Percentiles rank a stretch among this genome's conserved stretches.
These are phyloP conservation scores for Zymoseptoria crescenta DNA, from an alignment of 2,329 filamentous ascomycete genomes.

Conservation along the genomic window DNA sequence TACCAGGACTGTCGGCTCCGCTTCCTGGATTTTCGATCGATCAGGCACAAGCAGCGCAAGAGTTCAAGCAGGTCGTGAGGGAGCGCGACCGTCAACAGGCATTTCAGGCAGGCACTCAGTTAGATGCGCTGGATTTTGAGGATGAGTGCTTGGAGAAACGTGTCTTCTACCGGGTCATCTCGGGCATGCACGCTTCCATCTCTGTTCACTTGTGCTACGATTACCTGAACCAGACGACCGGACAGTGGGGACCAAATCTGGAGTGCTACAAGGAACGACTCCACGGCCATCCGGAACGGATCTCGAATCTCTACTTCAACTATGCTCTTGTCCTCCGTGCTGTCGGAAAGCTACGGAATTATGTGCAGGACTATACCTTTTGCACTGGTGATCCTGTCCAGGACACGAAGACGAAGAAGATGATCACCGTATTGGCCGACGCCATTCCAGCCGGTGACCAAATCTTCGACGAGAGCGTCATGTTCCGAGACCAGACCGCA, in stretches of 20 bases:
- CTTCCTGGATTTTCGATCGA: slow-evolving; percentile 34
- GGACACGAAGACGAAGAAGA: slow-evolving; percentile 69
- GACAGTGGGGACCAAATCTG: slow-evolving; percentile 84
- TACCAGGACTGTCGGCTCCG: slow-evolving; percentile 17
- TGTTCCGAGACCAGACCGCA: slow-evolving; percentile 63
- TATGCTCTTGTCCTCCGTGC: slow-evolving; percentile 91
- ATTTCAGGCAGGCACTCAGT: slow-evolving; percentile 39
- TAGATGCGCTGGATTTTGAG: slow-evolving; percentile 64
- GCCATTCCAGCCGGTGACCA: slow-evolving; percentile 58
- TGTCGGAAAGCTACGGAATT: slow-evolving; percentile 78
- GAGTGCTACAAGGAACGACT: slow-evolving; percentile 83
- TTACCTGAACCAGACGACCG: slow-evolving; percentile 89
- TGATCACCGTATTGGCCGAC: slow-evolving; percentile 68
- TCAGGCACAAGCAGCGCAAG: slow-evolving; percentile 49
- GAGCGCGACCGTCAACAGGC: slow-evolving; percentile 54
- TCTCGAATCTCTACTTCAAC: slow-evolving; percentile 98
- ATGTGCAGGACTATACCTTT: slow-evolving; percentile 78
- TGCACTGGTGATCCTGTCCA: slow-evolving; percentile 78
- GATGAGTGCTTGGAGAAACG: slow-evolving; percentile 96
- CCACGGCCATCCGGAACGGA: slow-evolving; percentile 75
- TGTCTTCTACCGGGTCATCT: slow-evolving; percentile 93
- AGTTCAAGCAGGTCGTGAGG: slow-evolving; percentile 53
- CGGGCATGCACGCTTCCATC: slow-evolving; percentile 97
- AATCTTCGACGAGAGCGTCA: slow-evolving; percentile 89
- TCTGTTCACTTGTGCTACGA: slow-evolving; percentile 94